These are phyloP conservation scores for Porphyra umbilicalis DNA, from an alignment of 31 red algal genomes.

Conservation along the genomic window DNA sequence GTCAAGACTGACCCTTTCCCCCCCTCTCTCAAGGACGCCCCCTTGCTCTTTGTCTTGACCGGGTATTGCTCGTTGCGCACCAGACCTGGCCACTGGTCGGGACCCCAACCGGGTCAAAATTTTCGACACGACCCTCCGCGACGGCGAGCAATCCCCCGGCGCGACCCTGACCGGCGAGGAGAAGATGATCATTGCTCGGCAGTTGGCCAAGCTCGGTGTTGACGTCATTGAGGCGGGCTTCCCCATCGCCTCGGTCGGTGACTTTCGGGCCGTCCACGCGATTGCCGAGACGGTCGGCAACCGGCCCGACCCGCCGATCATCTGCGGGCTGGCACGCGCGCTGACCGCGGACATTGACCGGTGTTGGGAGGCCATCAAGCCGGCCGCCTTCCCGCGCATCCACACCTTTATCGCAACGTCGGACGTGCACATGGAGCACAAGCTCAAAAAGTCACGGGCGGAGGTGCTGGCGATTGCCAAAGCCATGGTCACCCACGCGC, in stretches of 20 bases:
- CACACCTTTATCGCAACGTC: constrained; percentile 99
- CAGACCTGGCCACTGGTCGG: not conserved
- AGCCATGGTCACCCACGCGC: constrained; percentile 72
- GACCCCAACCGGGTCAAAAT: constrained; percentile 75
- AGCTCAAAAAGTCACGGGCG: constrained; percentile 75
- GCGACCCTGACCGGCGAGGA: constrained; percentile 90
- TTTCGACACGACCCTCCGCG: constrained; percentile 97
- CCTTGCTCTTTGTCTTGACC: not conserved
- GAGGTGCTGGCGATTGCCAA: constrained; percentile 76
- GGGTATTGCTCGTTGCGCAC: not conserved
- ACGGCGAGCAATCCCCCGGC: constrained; percentile 95
- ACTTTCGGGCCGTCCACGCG: constrained; percentile 75
- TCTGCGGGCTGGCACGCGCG: constrained; percentile 89
- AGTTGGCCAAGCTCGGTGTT: constrained; percentile 83
- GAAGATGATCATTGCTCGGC: constrained; percentile 84
- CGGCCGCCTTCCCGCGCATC: constrained; percentile 83
- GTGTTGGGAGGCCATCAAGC: constrained; percentile 81
- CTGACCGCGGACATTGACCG: constrained; percentile 69
- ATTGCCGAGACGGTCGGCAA: constrained; percentile 78
- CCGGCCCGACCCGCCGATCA: constrained; percentile 70
- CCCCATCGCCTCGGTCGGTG: constrained; percentile 81
- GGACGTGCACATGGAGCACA: constrained; percentile 94
- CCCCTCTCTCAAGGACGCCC: not conserved
- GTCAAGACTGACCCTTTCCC: not conserved
- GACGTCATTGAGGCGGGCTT: constrained; percentile 99